A percentile compares a stretch with the other conserved stretches of the same genome.
Evolutionary conservation across 345 rosid species (phyloP).

Genomic region (Syzygium aromaticum): DNA sequence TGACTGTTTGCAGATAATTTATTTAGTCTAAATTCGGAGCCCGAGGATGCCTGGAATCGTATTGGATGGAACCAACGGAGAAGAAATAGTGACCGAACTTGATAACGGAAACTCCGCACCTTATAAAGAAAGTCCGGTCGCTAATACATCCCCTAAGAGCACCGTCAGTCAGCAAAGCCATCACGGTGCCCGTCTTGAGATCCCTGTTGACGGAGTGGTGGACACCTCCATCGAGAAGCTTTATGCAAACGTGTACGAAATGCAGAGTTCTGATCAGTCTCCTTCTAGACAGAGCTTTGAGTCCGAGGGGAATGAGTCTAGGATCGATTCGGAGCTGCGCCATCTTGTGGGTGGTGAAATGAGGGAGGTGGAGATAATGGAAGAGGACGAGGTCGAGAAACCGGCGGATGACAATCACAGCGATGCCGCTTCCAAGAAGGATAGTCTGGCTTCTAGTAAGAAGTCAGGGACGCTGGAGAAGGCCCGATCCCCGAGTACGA

Average conservation of each 20-base stretch:
- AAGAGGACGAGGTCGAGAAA: conserved; percentile 42
- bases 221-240: conserved; percentile 68
- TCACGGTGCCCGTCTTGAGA: conserved; percentile 2
- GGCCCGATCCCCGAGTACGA: conserved; percentile 18
- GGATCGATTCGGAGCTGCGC: conserved; percentile 73
- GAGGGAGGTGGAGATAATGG: conserved; percentile 42
- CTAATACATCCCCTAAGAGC: conserved; percentile 21
- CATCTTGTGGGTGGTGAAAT: conserved; percentile 69
- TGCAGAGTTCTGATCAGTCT: conserved; percentile 84
- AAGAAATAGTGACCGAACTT: conserved; percentile 15
- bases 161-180: conserved; percentile 21
- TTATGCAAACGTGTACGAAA: conserved; percentile 71
- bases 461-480: conserved; percentile 37
- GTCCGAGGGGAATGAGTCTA: conserved; percentile 75
- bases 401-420: conserved; percentile 28
- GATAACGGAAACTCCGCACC: conserved; percentile 19
- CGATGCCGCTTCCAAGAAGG: conserved; percentile 32
- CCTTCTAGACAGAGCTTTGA: conserved; percentile 74
- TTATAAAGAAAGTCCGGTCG: conserved; percentile 27
- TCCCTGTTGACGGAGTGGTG: conserved; percentile 17
- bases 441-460: conserved; percentile 28
- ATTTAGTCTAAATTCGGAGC: not conserved
- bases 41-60: conserved; percentile 27
- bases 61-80: conserved; percentile 38
- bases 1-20: not conserved